Percentiles rank a stretch among this genome's conserved stretches.
Evolutionary conservation across 352 stramenopile species (phyloP).

Genomic region (Pythium plurisporium): DNA sequence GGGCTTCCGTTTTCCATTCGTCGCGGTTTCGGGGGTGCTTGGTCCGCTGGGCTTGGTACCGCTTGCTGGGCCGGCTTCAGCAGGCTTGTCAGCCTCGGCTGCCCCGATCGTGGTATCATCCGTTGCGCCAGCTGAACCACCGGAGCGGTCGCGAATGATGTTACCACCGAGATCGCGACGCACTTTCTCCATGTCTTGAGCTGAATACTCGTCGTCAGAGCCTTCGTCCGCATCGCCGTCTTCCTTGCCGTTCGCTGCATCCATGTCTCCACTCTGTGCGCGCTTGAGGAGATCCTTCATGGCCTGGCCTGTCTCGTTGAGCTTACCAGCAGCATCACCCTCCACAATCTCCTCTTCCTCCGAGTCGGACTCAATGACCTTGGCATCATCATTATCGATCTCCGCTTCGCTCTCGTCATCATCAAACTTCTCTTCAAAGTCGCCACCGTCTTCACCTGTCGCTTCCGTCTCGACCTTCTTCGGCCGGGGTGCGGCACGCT

Average conservation of each 20-base stretch:
- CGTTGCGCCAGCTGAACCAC: conserved; percentile 10
- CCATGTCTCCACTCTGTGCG: conserved; percentile 70
- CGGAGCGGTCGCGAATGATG: conserved; percentile 66
- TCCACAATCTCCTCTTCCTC: conserved; percentile 79
- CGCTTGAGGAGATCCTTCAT: conserved; percentile 84
- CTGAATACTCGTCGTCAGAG: conserved; percentile 65
- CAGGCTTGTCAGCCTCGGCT: conserved; percentile 19
- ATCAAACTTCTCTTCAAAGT: conserved; percentile 88
- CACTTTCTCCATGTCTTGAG: conserved; percentile 81
- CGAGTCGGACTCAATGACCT: conserved; percentile 64
- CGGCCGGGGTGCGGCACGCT: conserved; percentile 35
- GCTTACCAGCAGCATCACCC: conserved; percentile 58
- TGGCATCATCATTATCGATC: conserved; percentile 67
- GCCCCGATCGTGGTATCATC: conserved; percentile 16
- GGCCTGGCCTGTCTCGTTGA: conserved; percentile 75
- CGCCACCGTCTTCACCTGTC: conserved; percentile 74
- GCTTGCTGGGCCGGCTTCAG: background rate
- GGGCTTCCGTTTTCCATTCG: conserved; percentile 40
- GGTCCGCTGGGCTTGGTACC: conserved; percentile 12
- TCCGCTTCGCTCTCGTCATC: conserved; percentile 84
- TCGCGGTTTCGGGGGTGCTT: conserved; percentile 17
- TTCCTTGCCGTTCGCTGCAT: conserved; percentile 44
- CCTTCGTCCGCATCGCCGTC: conserved; percentile 41
- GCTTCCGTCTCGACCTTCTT: conserved; percentile 54
- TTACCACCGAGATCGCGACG: conserved; percentile 74